These are phyloP conservation scores for Globomyces pollinis-pini DNA, from an alignment of 192 early-diverging fungal genomes.

Conservation along the genomic window DNA sequence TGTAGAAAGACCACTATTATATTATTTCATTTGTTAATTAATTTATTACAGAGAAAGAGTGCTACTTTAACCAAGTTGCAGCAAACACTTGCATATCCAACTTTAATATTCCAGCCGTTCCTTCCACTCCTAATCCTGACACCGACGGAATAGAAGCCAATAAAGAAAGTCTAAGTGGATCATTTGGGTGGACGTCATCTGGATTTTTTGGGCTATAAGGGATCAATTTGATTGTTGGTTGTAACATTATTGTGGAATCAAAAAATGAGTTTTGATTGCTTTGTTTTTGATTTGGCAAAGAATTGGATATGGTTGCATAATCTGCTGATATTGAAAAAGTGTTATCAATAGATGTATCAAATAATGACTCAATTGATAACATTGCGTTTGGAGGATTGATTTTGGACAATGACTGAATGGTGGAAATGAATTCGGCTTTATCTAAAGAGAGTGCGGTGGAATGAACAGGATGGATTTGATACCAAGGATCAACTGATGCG, in stretches of 20 bases:
- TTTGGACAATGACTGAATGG: neutral
- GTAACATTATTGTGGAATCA: conserved; percentile 2
- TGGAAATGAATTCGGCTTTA: neutral
- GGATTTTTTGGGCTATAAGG: neutral
- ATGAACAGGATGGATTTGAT: neutral
- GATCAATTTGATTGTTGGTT: neutral
- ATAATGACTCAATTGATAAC: neutral
- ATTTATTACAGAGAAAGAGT: too few species aligned
- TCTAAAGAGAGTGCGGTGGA: neutral
- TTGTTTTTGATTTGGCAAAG: neutral
- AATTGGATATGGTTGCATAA: neutral
- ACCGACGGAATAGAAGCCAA: conserved; percentile 4
- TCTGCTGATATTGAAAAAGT: neutral
- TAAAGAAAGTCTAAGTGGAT: neutral
- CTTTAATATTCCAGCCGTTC: conserved; percentile 1
- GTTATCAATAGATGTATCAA: conserved; percentile 1
- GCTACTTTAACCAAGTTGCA: conserved; percentile 1
- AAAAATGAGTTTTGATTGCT: too few species aligned
- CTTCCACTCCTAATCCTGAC: conserved; percentile 4
- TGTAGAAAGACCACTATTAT: too few species aligned
- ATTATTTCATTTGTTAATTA: too few species aligned
- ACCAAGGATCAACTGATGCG: neutral
- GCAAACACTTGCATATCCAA: conserved; percentile 6
- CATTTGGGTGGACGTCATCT: neutral
- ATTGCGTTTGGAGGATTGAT: conserved; percentile 11